These are phyloP conservation scores for Diaporthe sp. DNA, from an alignment of 2,329 filamentous ascomycete species.

Conservation along the genomic window DNA sequence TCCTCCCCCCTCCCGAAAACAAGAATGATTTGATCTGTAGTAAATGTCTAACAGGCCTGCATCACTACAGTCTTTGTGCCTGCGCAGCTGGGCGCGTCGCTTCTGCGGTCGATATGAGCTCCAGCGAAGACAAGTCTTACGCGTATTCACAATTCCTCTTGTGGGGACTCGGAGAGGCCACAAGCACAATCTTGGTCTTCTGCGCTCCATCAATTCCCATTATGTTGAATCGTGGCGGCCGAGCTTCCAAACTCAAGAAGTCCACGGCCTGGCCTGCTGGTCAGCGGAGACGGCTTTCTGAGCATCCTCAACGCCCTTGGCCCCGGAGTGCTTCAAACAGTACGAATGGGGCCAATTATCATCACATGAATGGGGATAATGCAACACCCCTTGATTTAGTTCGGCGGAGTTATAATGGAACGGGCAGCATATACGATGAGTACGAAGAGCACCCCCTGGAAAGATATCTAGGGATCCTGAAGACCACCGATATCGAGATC, in stretches of 20 bases:
- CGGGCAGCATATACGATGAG: too few relatives aligned
- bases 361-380: not conserved
- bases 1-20: accelerated
- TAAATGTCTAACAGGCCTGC: not conserved
- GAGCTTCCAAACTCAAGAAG: not conserved
- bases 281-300: not conserved
- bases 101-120: not conserved
- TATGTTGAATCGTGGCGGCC: not conserved
- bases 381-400: not conserved
- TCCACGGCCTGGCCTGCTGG: not conserved
- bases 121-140: not conserved
- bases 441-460: not conserved
- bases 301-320: not conserved
- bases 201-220: conserved; percentile 5
- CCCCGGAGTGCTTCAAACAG: not conserved
- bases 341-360: not conserved
- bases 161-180: not conserved
- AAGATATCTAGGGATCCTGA: not conserved
- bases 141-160: not conserved
- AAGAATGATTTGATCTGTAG: not conserved
- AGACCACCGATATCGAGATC: conserved; percentile 6
- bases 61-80: not conserved
- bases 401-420: not conserved
- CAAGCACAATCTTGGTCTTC: conserved; percentile 12
- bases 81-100: conserved; percentile 5